A percentile compares a stretch with the other conserved stretches of the same genome.
Evolutionary conservation across 1,284 basidiomycete genomes (phyloP).

Genomic region (Ustilago nuda): DNA sequence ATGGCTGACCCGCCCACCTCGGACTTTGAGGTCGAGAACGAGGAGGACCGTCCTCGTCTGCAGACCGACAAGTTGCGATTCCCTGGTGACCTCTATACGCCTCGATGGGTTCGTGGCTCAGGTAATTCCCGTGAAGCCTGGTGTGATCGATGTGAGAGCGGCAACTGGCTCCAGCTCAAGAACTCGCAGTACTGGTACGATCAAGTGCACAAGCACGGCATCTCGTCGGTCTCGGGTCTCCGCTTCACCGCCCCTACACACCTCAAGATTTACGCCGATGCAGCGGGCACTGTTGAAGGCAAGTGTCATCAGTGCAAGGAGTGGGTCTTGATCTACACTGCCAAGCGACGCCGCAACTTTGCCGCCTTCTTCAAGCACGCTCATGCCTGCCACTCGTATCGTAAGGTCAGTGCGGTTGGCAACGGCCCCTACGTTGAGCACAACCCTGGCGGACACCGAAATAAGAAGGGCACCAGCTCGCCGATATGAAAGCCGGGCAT

Average conservation of each 20-base stretch:
- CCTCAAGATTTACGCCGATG: constrained; percentile 51
- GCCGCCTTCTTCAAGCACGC: constrained; percentile 59
- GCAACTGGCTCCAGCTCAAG: constrained; percentile 60
- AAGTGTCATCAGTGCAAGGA: constrained; percentile 59
- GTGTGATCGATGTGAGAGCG: constrained; percentile 58
- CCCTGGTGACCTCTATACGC: constrained; percentile 58
- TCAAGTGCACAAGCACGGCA: constrained; percentile 58
- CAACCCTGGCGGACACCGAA: constrained; percentile 49
- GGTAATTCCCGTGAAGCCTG: constrained; percentile 57
- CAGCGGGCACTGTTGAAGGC: constrained; percentile 51
- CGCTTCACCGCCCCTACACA: constrained; percentile 56
- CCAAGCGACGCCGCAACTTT: constrained; percentile 54
- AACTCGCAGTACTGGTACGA: constrained; percentile 63
- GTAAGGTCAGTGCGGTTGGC: constrained; percentile 50
- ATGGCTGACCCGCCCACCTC: constrained; percentile 46
- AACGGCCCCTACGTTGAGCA: constrained; percentile 55
- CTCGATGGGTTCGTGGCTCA: constrained; percentile 55
- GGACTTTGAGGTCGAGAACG: constrained; percentile 51
- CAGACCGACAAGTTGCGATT: constrained; percentile 61
- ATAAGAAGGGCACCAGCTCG: constrained; percentile 34
- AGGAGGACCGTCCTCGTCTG: constrained; percentile 45
- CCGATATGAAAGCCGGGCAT: constrained; percentile 1
- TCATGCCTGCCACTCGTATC: constrained; percentile 49
- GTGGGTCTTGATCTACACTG: constrained; percentile 59
- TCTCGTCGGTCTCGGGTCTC: constrained; percentile 53